phyloP scores from a whole-genome alignment of 805 yeast genomes.

The Wickerhamiella spandovensis region DNA sequence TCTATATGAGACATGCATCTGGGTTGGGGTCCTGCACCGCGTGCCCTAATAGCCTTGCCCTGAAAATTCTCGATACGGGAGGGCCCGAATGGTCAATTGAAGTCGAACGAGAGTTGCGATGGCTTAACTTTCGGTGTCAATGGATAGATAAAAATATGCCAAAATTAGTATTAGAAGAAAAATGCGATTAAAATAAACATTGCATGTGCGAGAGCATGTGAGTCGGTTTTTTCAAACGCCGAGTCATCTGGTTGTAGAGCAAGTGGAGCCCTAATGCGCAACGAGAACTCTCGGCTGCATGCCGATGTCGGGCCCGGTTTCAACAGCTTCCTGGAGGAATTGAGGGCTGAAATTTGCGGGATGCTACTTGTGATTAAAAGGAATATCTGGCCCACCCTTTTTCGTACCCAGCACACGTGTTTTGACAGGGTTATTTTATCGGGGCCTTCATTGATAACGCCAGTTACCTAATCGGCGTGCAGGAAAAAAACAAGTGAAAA shows the following conservation, averaged over 20 bases:
- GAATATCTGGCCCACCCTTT: background rate
- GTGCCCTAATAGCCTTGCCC: constrained; percentile 1
- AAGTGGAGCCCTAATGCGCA: background rate
- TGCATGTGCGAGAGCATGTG: background rate
- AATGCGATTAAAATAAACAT: background rate
- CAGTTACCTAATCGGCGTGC: background rate
- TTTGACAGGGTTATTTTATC: background rate
- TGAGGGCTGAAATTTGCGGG: background rate
- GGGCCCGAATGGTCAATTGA: background rate
- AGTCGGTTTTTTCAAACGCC: background rate
- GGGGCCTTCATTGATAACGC: background rate
- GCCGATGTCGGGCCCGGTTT: background rate
- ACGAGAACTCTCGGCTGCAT: background rate
- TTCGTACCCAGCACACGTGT: background rate
- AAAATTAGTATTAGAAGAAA: too few relatives aligned
- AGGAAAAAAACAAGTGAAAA: constrained; percentile 2
- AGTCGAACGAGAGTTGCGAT: background rate
- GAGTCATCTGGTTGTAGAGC: background rate
- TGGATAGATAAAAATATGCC: background rate
- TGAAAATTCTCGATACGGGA: background rate
- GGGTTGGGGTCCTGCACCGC: background rate
- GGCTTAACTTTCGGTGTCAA: background rate
- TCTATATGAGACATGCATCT: background rate
- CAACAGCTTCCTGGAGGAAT: background rate
- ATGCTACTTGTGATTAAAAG: background rate